These are phyloP conservation scores for Rutstroemia sp. DNA, from an alignment of 2,329 filamentous ascomycete genomes.

Conservation along the genomic window DNA sequence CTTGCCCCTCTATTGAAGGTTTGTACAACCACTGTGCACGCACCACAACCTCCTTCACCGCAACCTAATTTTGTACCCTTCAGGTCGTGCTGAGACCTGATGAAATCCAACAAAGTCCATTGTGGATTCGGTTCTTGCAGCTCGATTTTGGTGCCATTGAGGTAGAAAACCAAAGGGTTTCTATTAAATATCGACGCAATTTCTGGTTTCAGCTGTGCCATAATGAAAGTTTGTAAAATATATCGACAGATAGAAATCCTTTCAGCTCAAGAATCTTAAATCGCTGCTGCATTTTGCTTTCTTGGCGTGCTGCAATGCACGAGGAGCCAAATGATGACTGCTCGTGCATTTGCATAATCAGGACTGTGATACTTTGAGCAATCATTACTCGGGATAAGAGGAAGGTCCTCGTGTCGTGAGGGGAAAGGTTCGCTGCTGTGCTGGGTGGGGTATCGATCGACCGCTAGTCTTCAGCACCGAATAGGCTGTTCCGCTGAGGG, in stretches of 20 bases:
- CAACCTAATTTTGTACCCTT: slow-evolving; percentile 95
- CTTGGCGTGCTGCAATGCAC: too few species aligned
- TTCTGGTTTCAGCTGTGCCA: slow-evolving; percentile 15
- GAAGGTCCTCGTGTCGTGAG: too few species aligned
- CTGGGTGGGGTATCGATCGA: too few species aligned
- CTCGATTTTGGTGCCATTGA: slow-evolving; percentile 83
- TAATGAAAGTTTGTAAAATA: not conserved
- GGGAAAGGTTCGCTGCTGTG: too few species aligned
- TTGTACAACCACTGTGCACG: slow-evolving; percentile 93
- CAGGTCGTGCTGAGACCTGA: slow-evolving; percentile 67
- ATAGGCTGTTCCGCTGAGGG: too few species aligned
- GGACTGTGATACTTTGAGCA: too few species aligned
- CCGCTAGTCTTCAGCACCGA: too few species aligned
- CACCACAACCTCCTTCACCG: slow-evolving; percentile 90
- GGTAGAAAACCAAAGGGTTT: slow-evolving; percentile 71
- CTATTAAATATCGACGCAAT: slow-evolving; percentile 18
- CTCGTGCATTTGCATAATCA: too few species aligned
- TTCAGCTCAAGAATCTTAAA: too few species aligned
- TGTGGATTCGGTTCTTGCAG: slow-evolving; percentile 87
- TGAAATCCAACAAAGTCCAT: slow-evolving; percentile 81
- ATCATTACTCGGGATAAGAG: too few species aligned
- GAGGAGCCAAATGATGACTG: too few species aligned
- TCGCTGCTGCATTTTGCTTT: too few species aligned
- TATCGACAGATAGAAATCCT: not conserved
- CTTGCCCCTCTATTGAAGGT: slow-evolving; percentile 54